phyloP scores from a whole-genome alignment of 768 basidiomycete genomes.

The Amanita exitialis region DNA sequence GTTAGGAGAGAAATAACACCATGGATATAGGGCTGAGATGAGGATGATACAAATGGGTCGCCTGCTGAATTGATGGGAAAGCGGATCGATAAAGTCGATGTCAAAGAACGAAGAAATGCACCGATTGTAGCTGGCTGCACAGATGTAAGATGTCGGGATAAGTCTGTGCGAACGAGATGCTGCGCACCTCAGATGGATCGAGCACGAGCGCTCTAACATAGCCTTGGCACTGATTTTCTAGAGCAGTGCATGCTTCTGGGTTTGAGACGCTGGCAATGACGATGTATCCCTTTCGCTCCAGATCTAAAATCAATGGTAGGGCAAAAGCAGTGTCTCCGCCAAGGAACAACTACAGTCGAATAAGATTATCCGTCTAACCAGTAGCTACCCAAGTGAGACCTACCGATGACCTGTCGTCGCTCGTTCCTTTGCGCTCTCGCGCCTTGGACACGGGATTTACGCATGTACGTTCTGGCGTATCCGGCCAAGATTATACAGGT shows the following conservation, averaged over 20 bases:
- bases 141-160: background rate
- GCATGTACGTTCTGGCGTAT: slow-evolving; percentile 29
- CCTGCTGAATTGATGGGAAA: slow-evolving; percentile 75
- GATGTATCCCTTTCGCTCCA: slow-evolving; percentile 75
- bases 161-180: background rate
- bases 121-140: slow-evolving; percentile 59
- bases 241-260: slow-evolving; percentile 48
- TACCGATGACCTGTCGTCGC: slow-evolving; percentile 62
- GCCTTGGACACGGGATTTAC: slow-evolving; percentile 28
- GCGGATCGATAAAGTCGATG: slow-evolving; percentile 68
- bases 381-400: slow-evolving; percentile 14
- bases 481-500: slow-evolving; percentile 47
- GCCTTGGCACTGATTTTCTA: slow-evolving; percentile 63
- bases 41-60: slow-evolving; percentile 67
- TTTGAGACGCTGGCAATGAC: slow-evolving; percentile 72
- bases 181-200: slow-evolving; percentile 62
- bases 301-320: slow-evolving; percentile 58
- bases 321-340: slow-evolving; percentile 73
- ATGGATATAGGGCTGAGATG: slow-evolving; percentile 61
- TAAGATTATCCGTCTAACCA: background rate
- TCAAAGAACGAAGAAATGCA: slow-evolving; percentile 72
- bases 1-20: slow-evolving; percentile 72
- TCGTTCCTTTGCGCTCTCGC: slow-evolving; percentile 39
- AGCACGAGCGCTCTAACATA: slow-evolving; percentile 76
- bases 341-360: slow-evolving; percentile 49